Base-by-base conservation (phyloP, 164 flowering plant species). In the Nymphaea thermarum region DNA sequence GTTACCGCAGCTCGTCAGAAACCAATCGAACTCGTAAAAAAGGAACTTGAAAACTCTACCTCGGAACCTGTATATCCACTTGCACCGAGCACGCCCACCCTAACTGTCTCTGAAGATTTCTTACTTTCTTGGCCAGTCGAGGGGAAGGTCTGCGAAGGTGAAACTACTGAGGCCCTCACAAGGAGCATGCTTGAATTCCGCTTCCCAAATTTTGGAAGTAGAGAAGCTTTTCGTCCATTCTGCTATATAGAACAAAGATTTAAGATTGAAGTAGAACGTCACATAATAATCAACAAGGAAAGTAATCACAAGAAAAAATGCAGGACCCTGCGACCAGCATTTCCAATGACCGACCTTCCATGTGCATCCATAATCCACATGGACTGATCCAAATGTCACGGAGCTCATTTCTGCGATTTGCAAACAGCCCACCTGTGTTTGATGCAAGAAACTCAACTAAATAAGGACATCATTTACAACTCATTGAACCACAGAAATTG, bases 41-140 rank as follows among this genome's bases (percentile, higher is more conserved):
- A 64, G 42, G 15, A 60, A 8, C 43, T 41, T 6, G 61, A 18
- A 45, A 18, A 43, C 5, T 11, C 62, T 76, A 93, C 98, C 92
- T 93, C 98, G 2, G 96, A 87, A 70, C 98, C 98, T 63, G 98
- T 93, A 77, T 93, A 93, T 59, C 98, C 98, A 79, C 98, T 93
- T 12, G 98, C 97, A 65, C 98, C 98, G 70, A 93, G 98, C 67
- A 93, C 92, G 25, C 92, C 98, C 75, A 93, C 76, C 2, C 92
- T 86, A 66, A 82, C 82, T 5, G 74, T 74, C 65, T 86, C 82
- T 43, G 80, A 78, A 4, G 76, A 68, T 57, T 78, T 79, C 44
- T 71, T 72, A 6, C 69, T 51, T 66, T 74, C 66, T 18, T 42
- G 15, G 64, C 76, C 73, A n/a, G 68, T 17, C 68, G 57, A 43